Evolutionary conservation across 352 stramenopile genomes (phyloP).

Genomic region (Pythium monospermum): DNA sequence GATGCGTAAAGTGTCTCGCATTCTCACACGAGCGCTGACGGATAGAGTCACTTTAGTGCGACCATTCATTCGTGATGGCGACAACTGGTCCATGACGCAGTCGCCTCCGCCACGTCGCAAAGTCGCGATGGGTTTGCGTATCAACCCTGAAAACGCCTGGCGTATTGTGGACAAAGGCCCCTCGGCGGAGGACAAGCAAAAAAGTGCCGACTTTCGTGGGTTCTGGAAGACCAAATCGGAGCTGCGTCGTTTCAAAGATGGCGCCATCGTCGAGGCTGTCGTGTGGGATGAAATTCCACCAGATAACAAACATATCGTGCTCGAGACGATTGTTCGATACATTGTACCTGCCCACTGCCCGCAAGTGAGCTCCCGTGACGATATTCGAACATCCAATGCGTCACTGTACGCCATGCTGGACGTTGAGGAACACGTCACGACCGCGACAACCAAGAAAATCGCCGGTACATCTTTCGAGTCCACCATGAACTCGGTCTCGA

Average conservation of each 20-base stretch:
- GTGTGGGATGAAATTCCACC: constrained; percentile 80
- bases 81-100: constrained; percentile 51
- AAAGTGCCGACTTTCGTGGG: constrained; percentile 64
- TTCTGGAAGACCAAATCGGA: constrained; percentile 90
- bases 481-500: constrained; percentile 71
- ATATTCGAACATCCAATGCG: constrained; percentile 75
- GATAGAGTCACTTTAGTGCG: constrained; percentile 66
- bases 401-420: constrained; percentile 66
- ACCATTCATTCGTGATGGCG: constrained; percentile 32
- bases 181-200: constrained; percentile 70
- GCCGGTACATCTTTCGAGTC: constrained; percentile 57
- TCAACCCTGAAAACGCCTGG: constrained; percentile 70
- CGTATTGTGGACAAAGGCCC: constrained; percentile 89
- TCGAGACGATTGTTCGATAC: constrained; percentile 74
- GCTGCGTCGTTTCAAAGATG: constrained; percentile 88
- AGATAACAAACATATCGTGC: constrained; percentile 63
- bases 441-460: constrained; percentile 30
- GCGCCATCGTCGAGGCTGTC: constrained; percentile 84
- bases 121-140: constrained; percentile 73
- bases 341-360: constrained; percentile 65
- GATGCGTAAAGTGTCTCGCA: constrained; percentile 40
- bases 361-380: constrained; percentile 30
- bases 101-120: constrained; percentile 38
- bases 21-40: constrained; percentile 53
- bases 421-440: constrained; percentile 39